phyloP scores from a whole-genome alignment of 2,329 filamentous ascomycete genomes.

The Ophiocordyceps camponoti-leonardi region DNA sequence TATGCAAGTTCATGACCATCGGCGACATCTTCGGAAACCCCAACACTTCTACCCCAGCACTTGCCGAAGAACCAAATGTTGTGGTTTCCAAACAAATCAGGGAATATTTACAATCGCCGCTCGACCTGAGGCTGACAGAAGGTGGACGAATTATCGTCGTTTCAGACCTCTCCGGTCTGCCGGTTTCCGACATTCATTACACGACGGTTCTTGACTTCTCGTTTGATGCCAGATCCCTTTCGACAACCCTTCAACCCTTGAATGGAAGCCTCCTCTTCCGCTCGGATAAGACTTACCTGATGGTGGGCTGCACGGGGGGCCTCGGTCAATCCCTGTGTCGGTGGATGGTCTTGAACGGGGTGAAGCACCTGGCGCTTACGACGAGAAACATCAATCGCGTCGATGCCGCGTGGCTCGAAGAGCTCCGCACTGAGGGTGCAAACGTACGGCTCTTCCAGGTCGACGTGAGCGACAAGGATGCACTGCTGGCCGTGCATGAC shows the following conservation, averaged over 20 bases:
- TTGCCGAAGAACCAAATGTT: neutral
- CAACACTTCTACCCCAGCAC: neutral
- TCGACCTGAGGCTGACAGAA: neutral
- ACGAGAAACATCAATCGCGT: conserved; percentile 19
- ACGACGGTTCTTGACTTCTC: neutral
- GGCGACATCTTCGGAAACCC: neutral
- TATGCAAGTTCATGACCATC: neutral
- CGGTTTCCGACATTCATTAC: neutral
- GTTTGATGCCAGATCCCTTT: neutral
- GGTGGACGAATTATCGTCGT: neutral
- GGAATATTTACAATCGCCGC: neutral
- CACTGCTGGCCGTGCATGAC: conserved; percentile 1
- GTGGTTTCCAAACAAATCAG: neutral
- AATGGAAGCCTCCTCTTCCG: conserved; percentile 6
- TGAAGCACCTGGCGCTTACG: conserved; percentile 16
- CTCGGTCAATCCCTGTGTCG: conserved; percentile 19
- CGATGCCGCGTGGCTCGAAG: conserved; percentile 10
- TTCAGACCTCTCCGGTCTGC: neutral
- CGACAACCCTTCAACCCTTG: neutral
- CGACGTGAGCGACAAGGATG: conserved; percentile 3
- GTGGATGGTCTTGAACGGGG: conserved; percentile 22
- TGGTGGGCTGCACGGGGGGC: conserved; percentile 15
- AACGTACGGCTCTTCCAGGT: conserved; percentile 2
- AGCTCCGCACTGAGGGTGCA: conserved; percentile 1
- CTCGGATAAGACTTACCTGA: conserved; percentile 13